phyloP scores from a whole-genome alignment of 345 rosid species.

The Aquilaria malaccensis region DNA sequence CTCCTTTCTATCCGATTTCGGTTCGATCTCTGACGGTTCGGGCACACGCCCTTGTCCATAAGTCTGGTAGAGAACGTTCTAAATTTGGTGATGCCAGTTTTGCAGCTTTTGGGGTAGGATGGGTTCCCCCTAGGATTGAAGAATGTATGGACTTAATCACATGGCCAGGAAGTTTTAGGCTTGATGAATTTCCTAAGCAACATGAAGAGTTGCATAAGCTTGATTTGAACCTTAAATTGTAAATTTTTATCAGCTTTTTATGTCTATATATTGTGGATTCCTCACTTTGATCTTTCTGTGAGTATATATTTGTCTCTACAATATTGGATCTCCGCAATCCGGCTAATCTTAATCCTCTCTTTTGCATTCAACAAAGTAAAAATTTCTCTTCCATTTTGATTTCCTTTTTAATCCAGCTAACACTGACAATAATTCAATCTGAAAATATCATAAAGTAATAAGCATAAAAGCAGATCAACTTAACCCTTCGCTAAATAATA shows the following conservation, averaged over 20 bases:
- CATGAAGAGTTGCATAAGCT: conserved; percentile 19
- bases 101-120: conserved; percentile 14
- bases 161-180: conserved; percentile 42
- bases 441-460: no score
- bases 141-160: conserved; percentile 15
- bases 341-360: no score
- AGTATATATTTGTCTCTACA: no score
- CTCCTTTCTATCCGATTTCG: conserved; percentile 15
- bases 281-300: no score
- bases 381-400: no score
- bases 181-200: conserved; percentile 16
- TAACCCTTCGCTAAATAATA: no score
- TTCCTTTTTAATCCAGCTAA: no score
- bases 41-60: conserved; percentile 36
- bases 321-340: no score
- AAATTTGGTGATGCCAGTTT: conserved; percentile 14
- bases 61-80: conserved; percentile 23
- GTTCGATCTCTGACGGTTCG: conserved; percentile 29
- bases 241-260: background rate
- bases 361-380: no score
- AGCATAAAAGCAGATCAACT: no score
- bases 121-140: conserved; percentile 19
- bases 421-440: no score
- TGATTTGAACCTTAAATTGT: conserved; percentile 36
- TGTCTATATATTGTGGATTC: no score